Percentiles rank a stretch among this genome's conserved stretches.
phyloP scores from a whole-genome alignment of 2,329 filamentous ascomycete species.

The Gaeumannomyces tritici region DNA sequence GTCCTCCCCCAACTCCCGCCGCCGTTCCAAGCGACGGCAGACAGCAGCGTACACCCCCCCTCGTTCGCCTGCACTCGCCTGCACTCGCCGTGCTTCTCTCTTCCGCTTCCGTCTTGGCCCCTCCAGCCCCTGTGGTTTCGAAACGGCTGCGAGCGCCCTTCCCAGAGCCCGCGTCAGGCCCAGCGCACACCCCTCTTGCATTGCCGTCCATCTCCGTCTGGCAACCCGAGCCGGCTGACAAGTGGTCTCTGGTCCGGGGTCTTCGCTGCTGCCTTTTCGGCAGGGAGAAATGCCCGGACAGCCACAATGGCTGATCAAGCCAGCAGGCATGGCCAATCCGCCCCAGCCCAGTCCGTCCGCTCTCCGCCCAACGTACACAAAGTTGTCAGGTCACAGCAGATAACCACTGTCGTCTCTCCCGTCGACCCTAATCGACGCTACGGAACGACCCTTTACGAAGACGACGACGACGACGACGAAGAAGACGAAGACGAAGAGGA shows the following conservation, averaged over 20 bases:
- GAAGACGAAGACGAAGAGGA: slow-evolving; percentile 14
- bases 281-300: background rate
- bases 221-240: background rate
- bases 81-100: background rate
- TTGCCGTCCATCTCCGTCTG: background rate
- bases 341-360: slow-evolving; percentile 12
- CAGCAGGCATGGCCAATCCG: slow-evolving; percentile 15
- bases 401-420: slow-evolving; percentile 25
- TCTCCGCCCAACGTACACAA: slow-evolving; percentile 29
- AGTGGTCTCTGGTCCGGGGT: background rate
- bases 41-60: background rate
- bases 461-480: slow-evolving; percentile 17
- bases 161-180: background rate
- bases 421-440: slow-evolving; percentile 16
- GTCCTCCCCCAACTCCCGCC: background rate
- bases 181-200: background rate
- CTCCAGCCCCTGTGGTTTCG: background rate
- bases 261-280: background rate
- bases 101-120: background rate
- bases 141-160: background rate
- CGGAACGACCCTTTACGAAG: slow-evolving; percentile 11
- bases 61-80: too few relatives aligned
- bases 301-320: slow-evolving; percentile 31
- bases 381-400: slow-evolving; percentile 45
- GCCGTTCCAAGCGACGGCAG: too few relatives aligned